Percentiles rank a stretch among this genome's conserved stretches.
Evolutionary conservation across 306 rosid species (phyloP).

Genomic region (Astragalus glycyphyllos): DNA sequence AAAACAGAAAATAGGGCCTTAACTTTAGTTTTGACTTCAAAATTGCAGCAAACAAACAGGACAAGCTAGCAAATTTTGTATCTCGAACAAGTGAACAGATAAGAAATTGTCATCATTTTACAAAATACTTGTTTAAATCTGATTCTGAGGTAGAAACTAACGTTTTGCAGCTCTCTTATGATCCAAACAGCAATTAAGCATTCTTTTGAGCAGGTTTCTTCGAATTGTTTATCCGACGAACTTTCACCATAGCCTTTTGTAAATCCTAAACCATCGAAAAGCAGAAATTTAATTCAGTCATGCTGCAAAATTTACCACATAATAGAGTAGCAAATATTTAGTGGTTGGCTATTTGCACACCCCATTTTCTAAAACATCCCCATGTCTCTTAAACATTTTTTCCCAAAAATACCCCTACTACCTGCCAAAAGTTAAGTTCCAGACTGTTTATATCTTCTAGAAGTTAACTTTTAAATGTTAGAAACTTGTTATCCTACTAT

Average conservation of each 20-base stretch:
- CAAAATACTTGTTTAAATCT: constrained; percentile 35
- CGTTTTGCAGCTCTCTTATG: constrained; percentile 3
- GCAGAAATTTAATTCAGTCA: constrained; percentile 4
- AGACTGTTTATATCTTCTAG: no score
- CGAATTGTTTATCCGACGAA: constrained; percentile 84
- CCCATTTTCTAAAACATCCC: no score
- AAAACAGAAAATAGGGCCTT: no score
- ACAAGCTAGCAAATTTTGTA: neutral
- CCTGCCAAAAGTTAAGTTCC: no score
- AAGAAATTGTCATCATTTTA: neutral
- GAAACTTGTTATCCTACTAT: no score
- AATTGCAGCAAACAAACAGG: constrained; percentile 32
- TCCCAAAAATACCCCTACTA: no score
- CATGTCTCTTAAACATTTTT: no score
- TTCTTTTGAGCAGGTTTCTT: constrained; percentile 67
- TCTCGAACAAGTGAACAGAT: neutral
- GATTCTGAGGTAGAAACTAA: constrained; percentile 13
- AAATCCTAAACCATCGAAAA: constrained; percentile 64
- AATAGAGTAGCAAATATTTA: neutral
- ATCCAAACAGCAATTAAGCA: constrained; percentile 34
- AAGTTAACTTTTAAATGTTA: no score
- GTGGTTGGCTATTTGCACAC: no score
- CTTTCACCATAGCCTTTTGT: constrained; percentile 81
- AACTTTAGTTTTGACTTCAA: neutral
- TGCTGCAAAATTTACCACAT: neutral